Percentiles rank a stretch among this genome's conserved stretches.
These are phyloP conservation scores for Aspergillus flavus DNA, from an alignment of 2,329 filamentous ascomycete genomes.

Conservation along the genomic window DNA sequence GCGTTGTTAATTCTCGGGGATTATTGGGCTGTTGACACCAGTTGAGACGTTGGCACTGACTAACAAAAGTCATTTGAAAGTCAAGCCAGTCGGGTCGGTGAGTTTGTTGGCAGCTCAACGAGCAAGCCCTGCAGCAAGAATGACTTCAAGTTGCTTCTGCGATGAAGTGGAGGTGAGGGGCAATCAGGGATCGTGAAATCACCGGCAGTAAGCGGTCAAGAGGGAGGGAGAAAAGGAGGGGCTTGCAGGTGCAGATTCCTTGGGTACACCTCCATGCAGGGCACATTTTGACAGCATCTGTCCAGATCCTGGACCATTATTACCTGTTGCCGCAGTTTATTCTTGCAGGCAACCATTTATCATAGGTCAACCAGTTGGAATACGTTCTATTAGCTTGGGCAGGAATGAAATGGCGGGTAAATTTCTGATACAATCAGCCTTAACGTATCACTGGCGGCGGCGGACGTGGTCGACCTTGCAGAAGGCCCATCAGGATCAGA, in stretches of 20 bases:
- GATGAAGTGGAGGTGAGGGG: slow-evolving; percentile 10
- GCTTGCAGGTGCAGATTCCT: slow-evolving; percentile 12
- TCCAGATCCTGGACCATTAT: slow-evolving; percentile 17
- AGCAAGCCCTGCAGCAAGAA: slow-evolving; percentile 6
- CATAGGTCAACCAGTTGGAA: slow-evolving; percentile 15
- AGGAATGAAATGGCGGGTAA: slow-evolving; percentile 23
- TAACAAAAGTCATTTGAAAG: neutral
- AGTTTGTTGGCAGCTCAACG: slow-evolving; percentile 9
- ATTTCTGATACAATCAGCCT: slow-evolving; percentile 16
- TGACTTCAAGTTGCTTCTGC: slow-evolving; percentile 4
- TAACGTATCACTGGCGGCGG: slow-evolving; percentile 8
- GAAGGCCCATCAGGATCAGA: slow-evolving; percentile 8
- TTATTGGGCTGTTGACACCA: slow-evolving; percentile 6
- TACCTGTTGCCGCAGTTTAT: slow-evolving; percentile 19
- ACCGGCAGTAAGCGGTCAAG: slow-evolving; percentile 19
- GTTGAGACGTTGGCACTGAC: slow-evolving; percentile 1
- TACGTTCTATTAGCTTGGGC: slow-evolving; percentile 24
- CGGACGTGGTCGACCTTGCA: slow-evolving; percentile 24
- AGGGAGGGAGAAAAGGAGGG: slow-evolving; percentile 6
- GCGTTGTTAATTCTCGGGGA: neutral
- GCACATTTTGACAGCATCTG: slow-evolving; percentile 18
- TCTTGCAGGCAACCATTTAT: slow-evolving; percentile 1
- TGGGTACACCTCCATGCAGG: slow-evolving; percentile 11
- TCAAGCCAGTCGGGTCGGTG: slow-evolving; percentile 6
- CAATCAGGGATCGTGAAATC: slow-evolving; percentile 14